Percentiles rank a stretch among this genome's conserved stretches.
These are phyloP conservation scores for Xylaria flabelliformis DNA, from an alignment of 495 filamentous ascomycete genomes.

Conservation along the genomic window DNA sequence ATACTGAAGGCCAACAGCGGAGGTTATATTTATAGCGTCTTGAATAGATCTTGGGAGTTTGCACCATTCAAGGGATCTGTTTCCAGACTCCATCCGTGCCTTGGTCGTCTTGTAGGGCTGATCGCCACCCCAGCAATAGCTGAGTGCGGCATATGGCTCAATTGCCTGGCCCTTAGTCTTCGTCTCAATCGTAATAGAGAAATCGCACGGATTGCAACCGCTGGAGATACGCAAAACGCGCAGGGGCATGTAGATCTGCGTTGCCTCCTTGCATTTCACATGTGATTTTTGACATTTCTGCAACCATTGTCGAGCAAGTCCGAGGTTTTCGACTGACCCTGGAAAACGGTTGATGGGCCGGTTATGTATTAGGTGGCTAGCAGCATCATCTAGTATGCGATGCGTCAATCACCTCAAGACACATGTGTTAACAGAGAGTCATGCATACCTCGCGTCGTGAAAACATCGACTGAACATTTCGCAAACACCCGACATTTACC, in stretches of 20 bases:
- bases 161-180: background rate
- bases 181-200: background rate
- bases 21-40: constrained; percentile 29
- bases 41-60: constrained; percentile 29
- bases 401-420: background rate
- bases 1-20: constrained; percentile 31
- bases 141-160: constrained; percentile 27
- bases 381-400: background rate
- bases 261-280: background rate
- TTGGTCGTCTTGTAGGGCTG: constrained; percentile 28
- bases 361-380: background rate
- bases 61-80: background rate
- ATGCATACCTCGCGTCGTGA: background rate
- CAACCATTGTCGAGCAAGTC: background rate
- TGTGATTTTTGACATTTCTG: background rate
- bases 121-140: constrained; percentile 34
- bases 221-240: background rate
- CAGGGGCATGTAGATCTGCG: background rate
- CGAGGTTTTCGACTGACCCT: background rate
- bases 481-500: background rate
- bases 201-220: background rate
- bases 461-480: constrained; percentile 5
- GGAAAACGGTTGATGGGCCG: background rate
- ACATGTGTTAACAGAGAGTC: background rate
- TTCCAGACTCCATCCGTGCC: constrained; percentile 1